A percentile compares a stretch with the other conserved stretches of the same genome.
Conservation (phyloP, 1,139 yeast genomes). For the Sugiyamaella xylanicola region DNA sequence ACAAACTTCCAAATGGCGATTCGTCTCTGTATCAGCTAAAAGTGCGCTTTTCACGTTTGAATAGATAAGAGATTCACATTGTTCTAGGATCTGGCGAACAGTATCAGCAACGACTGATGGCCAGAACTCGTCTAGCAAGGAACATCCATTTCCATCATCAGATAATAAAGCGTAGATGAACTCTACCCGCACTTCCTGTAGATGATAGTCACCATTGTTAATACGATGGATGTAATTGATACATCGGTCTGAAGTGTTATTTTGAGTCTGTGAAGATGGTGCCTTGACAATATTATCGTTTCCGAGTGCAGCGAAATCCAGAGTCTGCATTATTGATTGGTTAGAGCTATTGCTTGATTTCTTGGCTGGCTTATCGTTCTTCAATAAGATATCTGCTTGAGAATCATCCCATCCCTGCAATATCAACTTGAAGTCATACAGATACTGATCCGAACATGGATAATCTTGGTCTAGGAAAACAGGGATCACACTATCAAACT, state of each 20-base stretch:
- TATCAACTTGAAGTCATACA: constrained; percentile 46
- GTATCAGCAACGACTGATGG: constrained; percentile 32
- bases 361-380: constrained; percentile 24
- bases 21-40: background rate
- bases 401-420: constrained; percentile 50
- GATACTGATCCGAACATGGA: constrained; percentile 33
- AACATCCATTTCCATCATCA: constrained; percentile 17
- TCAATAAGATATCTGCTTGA: constrained; percentile 36
- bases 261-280: background rate
- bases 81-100: constrained; percentile 28
- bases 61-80: constrained; percentile 30
- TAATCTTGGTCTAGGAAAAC: constrained; percentile 28
- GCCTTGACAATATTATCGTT: constrained; percentile 14
- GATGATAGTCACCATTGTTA: constrained; percentile 46
- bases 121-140: constrained; percentile 33
- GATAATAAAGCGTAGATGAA: constrained; percentile 44
- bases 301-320: constrained; percentile 43
- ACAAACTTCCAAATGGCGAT: constrained; percentile 26
- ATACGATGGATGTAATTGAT: constrained; percentile 40
- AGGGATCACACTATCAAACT: constrained; percentile 33
- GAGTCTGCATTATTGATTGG: constrained; percentile 45
- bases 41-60: constrained; percentile 17
- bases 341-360: constrained; percentile 19
- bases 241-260: constrained; percentile 4
- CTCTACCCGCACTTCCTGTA: constrained; percentile 49